phyloP scores from a whole-genome alignment of 768 basidiomycete species.

The Psilocybe cubensis region DNA sequence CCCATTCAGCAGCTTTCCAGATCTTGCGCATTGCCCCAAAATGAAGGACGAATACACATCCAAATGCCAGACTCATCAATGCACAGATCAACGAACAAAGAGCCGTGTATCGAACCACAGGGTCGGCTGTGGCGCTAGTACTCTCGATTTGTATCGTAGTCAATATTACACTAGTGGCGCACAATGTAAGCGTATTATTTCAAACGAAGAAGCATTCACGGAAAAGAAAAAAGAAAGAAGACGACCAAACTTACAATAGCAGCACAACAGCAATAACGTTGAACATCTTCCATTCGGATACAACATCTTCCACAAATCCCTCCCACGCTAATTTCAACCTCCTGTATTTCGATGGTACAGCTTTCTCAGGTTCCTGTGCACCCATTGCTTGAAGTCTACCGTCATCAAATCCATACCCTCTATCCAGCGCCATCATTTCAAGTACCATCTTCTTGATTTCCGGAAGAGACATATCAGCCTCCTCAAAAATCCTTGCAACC shows the following conservation, averaged over 20 bases:
- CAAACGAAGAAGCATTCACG: background rate
- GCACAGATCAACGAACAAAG: slow-evolving; percentile 59
- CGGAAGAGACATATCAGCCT: slow-evolving; percentile 60
- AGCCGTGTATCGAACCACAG: slow-evolving; percentile 55
- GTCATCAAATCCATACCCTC: slow-evolving; percentile 5
- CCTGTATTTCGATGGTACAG: slow-evolving; percentile 18
- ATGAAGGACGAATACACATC: slow-evolving; percentile 64
- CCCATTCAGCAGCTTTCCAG: slow-evolving; percentile 63
- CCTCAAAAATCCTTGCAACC: slow-evolving; percentile 65
- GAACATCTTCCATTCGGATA: slow-evolving; percentile 33
- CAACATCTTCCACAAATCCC: slow-evolving; percentile 28
- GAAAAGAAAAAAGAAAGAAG: slow-evolving; percentile 9
- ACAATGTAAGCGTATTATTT: background rate
- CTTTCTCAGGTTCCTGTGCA: too few species aligned
- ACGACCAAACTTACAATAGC: slow-evolving; percentile 26
- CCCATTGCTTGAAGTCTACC: slow-evolving; percentile 8
- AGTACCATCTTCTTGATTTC: slow-evolving; percentile 54
- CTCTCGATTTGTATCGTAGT: slow-evolving; percentile 32
- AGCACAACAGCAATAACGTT: slow-evolving; percentile 32
- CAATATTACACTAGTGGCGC: slow-evolving; percentile 27
- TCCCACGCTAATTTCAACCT: slow-evolving; percentile 28
- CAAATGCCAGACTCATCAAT: slow-evolving; percentile 62
- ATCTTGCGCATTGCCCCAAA: slow-evolving; percentile 66
- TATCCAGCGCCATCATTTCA: slow-evolving; percentile 20
- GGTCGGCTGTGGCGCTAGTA: slow-evolving; percentile 41